Evolutionary conservation across 371 early-diverging fungal genomes (phyloP), one percentile per base, ranked within the genome.

Genomic region (Furculomyces boomerangus): DNA sequence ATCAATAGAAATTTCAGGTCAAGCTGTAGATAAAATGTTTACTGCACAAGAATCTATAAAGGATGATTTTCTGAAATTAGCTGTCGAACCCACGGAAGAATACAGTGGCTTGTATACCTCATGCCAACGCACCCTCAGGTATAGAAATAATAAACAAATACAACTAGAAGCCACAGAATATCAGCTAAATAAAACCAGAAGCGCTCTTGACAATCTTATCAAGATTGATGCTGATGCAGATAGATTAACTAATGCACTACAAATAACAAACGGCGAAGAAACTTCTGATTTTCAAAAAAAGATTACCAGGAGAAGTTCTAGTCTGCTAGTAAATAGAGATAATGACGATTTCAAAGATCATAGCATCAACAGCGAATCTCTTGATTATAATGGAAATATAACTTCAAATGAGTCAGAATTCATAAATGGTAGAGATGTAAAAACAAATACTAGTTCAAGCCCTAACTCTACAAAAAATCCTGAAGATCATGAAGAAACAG

Each of bases 1-100:
- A 32, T 85, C 84, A 0, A 84, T 93, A 56, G 95, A 93, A 63
- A 77, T 81, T 55, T 71, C 87, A 32, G 97, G 94, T 0, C 86
- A 88, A 61, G 90, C 93, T 5, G 78, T 88, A 0, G 95, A 96
- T 64, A 74, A 80, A 26, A 3, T 84, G 79, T 56, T 74, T 83
- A 29, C 78, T 83, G 28, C 83, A 83, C 3, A 76, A 76, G 26
- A 69, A 75, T 29, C 74, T 92, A 74, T 75, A 75, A 68, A 71
- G 31, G 24, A 71, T 71, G 32, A 55, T 71, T 3, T 30, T 16
- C 18, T 25, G n/a, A 56, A 50, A 58, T 90, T 54, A 91, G 90
- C 53, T 74, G 81, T n/a, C 76, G 90, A 88, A 54, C 86, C 84
- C 2, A 68, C 91, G 52, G 84, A 84, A 57, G 90, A 91, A 62